Percentiles rank a stretch among this genome's conserved stretches.
phyloP scores from a whole-genome alignment of 1,139 yeast species.

The Diutina ranongensis region DNA sequence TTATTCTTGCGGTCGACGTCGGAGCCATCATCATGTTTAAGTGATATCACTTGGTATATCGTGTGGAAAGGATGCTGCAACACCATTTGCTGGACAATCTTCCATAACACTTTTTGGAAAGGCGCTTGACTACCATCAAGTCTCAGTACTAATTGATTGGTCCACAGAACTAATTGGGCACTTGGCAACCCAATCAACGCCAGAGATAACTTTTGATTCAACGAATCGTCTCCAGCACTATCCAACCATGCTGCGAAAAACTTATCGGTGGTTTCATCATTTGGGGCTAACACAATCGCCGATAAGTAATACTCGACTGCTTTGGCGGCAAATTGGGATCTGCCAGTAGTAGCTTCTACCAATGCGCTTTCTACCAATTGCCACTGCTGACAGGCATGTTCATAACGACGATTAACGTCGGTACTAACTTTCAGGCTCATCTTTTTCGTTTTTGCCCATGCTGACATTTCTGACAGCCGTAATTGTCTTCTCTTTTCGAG shows the following conservation, averaged over 20 bases:
- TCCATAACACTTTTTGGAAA: background rate
- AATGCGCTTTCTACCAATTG: slow-evolving; percentile 40
- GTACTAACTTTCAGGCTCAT: slow-evolving; percentile 30
- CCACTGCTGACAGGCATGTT: slow-evolving; percentile 35
- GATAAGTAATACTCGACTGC: slow-evolving; percentile 53
- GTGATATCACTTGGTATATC: slow-evolving; percentile 53
- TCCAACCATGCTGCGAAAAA: slow-evolving; percentile 54
- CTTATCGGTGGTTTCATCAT: slow-evolving; percentile 56
- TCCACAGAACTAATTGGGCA: slow-evolving; percentile 2
- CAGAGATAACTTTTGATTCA: background rate
- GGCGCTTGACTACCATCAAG: background rate
- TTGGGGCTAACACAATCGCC: slow-evolving; percentile 35
- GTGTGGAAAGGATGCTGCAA: slow-evolving; percentile 67
- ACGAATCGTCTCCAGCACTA: background rate
- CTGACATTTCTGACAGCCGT: slow-evolving; percentile 34
- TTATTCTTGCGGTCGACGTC: slow-evolving; percentile 17
- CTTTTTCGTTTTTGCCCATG: slow-evolving; percentile 10
- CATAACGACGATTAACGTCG: slow-evolving; percentile 32
- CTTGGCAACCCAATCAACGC: background rate
- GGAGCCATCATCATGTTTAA: slow-evolving; percentile 32
- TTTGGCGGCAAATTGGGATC: slow-evolving; percentile 34
- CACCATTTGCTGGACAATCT: background rate
- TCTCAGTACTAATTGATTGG: background rate
- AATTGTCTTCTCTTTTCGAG: slow-evolving; percentile 25
- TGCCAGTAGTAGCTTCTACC: slow-evolving; percentile 22